These are phyloP conservation scores for Phlyctochytrium arcticum DNA, from an alignment of 192 early-diverging fungal genomes.

Conservation along the genomic window DNA sequence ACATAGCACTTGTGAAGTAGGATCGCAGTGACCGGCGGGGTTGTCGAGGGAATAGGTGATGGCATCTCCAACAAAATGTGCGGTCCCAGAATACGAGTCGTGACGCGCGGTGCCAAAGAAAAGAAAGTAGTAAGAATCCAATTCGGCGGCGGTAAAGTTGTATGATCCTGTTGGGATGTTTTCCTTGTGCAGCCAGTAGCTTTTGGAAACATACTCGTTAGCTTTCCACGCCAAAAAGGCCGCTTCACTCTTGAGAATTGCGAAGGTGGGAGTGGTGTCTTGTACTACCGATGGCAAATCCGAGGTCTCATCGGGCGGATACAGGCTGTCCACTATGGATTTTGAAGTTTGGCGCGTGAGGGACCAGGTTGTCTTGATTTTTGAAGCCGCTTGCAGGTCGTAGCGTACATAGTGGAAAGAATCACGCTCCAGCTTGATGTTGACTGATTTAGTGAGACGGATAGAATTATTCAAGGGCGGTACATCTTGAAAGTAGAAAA, in stretches of 20 bases:
- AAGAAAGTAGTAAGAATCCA: slow-evolving; percentile 9
- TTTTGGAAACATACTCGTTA: background rate
- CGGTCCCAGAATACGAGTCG: background rate
- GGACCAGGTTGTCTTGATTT: slow-evolving; percentile 1
- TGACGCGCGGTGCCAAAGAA: background rate
- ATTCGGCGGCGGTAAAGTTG: background rate
- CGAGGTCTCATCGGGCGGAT: too few species aligned
- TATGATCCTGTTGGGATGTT: slow-evolving; percentile 2
- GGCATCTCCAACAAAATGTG: background rate
- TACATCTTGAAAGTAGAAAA: slow-evolving; percentile 4
- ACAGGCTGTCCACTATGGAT: too few species aligned
- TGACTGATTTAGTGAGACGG: slow-evolving; percentile 1
- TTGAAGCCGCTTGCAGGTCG: slow-evolving; percentile 16
- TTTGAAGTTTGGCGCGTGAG: too few species aligned
- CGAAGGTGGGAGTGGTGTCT: background rate
- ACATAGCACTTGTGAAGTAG: background rate
- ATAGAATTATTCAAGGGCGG: slow-evolving; percentile 8
- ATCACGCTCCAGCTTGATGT: slow-evolving; percentile 16
- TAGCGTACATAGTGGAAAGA: slow-evolving; percentile 24
- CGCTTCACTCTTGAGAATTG: background rate
- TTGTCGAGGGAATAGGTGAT: slow-evolving; percentile 13
- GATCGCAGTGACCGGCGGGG: background rate
- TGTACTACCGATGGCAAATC: too few species aligned
- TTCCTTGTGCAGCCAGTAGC: background rate
- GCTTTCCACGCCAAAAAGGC: background rate